Evolutionary conservation across 345 rosid species (phyloP).

Genomic region (Mercurialis annua): DNA sequence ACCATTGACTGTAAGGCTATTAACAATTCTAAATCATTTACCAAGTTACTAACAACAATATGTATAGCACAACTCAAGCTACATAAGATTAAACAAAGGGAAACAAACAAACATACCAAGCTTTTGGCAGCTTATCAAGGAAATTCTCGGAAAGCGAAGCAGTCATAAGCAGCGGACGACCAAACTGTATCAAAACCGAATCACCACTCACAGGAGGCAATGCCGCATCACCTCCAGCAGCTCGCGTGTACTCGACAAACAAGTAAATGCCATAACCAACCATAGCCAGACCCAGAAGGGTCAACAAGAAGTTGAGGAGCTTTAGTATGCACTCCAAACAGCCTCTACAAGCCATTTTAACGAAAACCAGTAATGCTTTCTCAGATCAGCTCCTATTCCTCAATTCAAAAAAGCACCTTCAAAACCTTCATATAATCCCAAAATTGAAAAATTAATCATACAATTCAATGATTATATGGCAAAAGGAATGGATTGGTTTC

Average conservation of each 20-base stretch:
- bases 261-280: slow-evolving; percentile 94
- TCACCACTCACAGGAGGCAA: slow-evolving; percentile 30
- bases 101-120: slow-evolving; percentile 54
- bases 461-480: not conserved
- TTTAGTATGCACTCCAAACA: slow-evolving; percentile 76
- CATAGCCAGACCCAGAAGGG: slow-evolving; percentile 79
- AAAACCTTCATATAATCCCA: slow-evolving; percentile 27
- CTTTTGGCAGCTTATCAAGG: slow-evolving; percentile 65
- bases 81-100: not conserved
- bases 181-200: slow-evolving; percentile 45
- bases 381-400: slow-evolving; percentile 28
- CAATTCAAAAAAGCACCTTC: slow-evolving; percentile 10
- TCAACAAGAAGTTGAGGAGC: slow-evolving; percentile 75
- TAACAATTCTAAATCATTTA: not conserved
- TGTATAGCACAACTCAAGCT: not conserved
- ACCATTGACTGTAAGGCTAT: not conserved
- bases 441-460: slow-evolving; percentile 10
- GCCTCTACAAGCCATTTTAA: slow-evolving; percentile 84
- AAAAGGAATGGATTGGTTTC: not conserved
- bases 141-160: slow-evolving; percentile 50
- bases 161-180: slow-evolving; percentile 83
- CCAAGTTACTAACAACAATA: not conserved
- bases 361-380: slow-evolving; percentile 1
- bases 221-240: slow-evolving; percentile 26
- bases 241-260: slow-evolving; percentile 65